Conservation (phyloP, 179 eudicot species). For the Sideroxylon spinosum region DNA sequence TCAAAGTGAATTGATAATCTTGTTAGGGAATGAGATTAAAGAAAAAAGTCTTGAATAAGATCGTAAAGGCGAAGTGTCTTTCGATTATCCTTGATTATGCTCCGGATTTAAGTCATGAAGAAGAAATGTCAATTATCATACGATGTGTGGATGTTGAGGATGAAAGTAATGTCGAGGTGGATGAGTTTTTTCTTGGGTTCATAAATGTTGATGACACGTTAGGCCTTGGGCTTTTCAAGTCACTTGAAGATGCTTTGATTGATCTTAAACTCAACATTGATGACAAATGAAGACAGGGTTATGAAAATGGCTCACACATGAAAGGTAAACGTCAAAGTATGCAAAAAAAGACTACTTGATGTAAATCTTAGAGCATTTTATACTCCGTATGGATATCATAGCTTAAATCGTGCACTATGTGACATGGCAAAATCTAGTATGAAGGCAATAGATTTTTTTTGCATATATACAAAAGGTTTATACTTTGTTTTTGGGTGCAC, state of each 20-base stretch:
- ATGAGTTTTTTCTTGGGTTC: not conserved
- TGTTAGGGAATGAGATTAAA: not conserved
- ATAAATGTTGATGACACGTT: not conserved
- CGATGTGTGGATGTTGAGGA: not conserved
- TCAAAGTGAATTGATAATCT: conserved; percentile 3
- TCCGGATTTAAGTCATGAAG: no score
- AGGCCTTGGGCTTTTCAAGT: not conserved
- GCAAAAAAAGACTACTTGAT: not conserved
- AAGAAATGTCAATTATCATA: no score
- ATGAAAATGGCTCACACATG: not conserved
- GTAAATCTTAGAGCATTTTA: not conserved
- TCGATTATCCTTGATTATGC: no score
- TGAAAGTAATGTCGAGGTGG: not conserved
- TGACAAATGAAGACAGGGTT: not conserved
- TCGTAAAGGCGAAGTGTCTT: no score
- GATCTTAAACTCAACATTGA: not conserved
- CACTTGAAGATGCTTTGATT: not conserved
- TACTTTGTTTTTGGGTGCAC: no score
- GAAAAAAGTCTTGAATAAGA: not conserved
- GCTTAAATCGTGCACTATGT: conserved; percentile 3
- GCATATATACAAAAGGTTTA: no score
- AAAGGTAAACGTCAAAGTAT: not conserved
- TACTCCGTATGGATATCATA: not conserved
- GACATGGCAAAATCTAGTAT: not conserved
- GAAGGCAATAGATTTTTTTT: no score